Evolutionary conservation across 1,284 basidiomycete genomes (phyloP).

Genomic region (Tilletia horrida): DNA sequence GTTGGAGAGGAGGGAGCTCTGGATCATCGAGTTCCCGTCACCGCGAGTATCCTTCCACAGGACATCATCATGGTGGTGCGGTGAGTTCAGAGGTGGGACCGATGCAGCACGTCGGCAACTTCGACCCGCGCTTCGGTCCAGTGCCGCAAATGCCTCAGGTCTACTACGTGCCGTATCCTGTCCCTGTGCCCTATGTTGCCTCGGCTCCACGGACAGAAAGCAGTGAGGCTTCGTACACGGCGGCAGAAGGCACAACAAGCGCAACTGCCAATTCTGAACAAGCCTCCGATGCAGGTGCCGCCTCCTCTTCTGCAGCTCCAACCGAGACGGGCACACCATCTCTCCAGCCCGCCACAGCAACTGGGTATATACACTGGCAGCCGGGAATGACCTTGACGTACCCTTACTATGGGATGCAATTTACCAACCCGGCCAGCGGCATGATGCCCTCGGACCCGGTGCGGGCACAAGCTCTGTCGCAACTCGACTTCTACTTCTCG

Average conservation of each 20-base stretch:
- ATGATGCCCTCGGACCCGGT: slow-evolving; percentile 30
- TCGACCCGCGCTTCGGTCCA: no score
- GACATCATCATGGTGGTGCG: not conserved
- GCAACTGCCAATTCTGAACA: not conserved
- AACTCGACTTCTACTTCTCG: slow-evolving; percentile 53
- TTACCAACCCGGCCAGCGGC: not conserved
- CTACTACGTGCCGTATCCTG: slow-evolving; percentile 16
- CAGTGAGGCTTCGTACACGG: not conserved
- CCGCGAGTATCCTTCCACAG: not conserved
- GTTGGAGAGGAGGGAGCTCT: not conserved
- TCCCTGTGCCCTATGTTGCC: slow-evolving; percentile 8
- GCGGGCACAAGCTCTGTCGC: slow-evolving; percentile 24
- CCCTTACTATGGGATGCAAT: not conserved
- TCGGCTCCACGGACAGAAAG: slow-evolving; percentile 5
- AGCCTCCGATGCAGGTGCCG: slow-evolving; percentile 1
- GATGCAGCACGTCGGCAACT: no score
- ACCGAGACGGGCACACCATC: not conserved
- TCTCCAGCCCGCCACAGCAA: not conserved
- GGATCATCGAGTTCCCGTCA: not conserved
- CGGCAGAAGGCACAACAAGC: not conserved
- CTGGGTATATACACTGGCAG: not conserved
- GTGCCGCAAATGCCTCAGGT: not conserved
- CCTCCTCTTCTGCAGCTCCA: slow-evolving; percentile 1
- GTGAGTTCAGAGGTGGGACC: no score
- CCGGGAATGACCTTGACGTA: not conserved